Conservation (phyloP, 2,329 filamentous ascomycete genomes). For the Pyrenochaeta sp. region DNA sequence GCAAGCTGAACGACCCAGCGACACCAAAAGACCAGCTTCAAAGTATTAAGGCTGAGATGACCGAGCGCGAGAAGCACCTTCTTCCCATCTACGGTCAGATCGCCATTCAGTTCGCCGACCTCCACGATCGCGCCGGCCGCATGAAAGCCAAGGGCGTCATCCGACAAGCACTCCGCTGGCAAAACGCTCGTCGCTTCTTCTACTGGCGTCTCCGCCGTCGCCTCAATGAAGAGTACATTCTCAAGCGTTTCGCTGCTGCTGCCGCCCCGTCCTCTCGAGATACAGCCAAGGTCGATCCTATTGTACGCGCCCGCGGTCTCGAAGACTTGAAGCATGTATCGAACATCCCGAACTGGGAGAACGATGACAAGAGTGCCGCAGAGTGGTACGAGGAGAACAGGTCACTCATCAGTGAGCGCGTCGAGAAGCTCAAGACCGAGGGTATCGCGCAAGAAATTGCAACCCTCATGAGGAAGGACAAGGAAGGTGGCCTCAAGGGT, state of each 20-base stretch:
- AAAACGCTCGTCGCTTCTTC: constrained; percentile 93
- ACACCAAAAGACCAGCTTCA: constrained; percentile 78
- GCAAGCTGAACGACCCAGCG: constrained; percentile 72
- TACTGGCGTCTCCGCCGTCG: constrained; percentile 99
- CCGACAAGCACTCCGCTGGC: constrained; percentile 83
- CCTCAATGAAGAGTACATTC: constrained; percentile 95
- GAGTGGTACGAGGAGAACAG: constrained; percentile 97
- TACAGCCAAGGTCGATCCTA: constrained; percentile 45
- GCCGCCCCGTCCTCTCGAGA: constrained; percentile 52
- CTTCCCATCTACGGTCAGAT: constrained; percentile 95
- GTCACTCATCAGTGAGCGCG: constrained; percentile 81
- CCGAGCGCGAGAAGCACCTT: constrained; percentile 83
- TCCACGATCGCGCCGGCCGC: constrained; percentile 94
- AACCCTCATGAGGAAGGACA: constrained; percentile 70
- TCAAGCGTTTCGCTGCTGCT: constrained; percentile 78
- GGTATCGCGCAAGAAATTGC: constrained; percentile 75
- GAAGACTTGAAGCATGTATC: constrained; percentile 85
- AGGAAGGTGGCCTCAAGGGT: constrained; percentile 79
- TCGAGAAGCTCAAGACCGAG: constrained; percentile 83
- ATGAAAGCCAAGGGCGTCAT: constrained; percentile 99
- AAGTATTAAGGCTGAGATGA: constrained; percentile 84
- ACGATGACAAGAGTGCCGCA: constrained; percentile 82
- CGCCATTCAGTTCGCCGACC: constrained; percentile 93
- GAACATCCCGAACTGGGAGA: constrained; percentile 76
- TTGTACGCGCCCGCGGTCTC: constrained; percentile 72